Evolutionary conservation across 1,139 yeast genomes (phyloP), one percentile per base, ranked within the genome.

Genomic region (Geotrichum fermentans): DNA sequence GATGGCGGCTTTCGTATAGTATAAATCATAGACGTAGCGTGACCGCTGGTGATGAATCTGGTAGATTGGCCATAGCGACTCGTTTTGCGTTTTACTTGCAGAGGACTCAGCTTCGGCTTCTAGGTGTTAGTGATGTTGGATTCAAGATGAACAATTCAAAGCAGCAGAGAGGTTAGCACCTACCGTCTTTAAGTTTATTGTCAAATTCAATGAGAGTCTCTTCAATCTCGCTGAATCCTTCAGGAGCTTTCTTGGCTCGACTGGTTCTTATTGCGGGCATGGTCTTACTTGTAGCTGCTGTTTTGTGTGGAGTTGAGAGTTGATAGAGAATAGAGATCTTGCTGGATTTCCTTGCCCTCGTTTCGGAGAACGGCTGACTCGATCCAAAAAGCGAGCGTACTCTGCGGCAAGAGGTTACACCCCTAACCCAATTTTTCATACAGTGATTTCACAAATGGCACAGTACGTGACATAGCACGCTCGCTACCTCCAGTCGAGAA

Each of bases 41-140:
- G 92, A 79, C 43, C 84, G 75, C 60, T 86, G 92, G 62, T 87
- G 94, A 57, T 82, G 77, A 21, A 87, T 66, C 59, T 76, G 80
- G 56, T 78, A 73, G 26, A 88, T 79, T 50, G 83, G 83, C 88
- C 95, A 86, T n/a, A 82, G 66, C 3, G 82, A 70, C 55, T 80
- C 81, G 49, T 75, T 73, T 34, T 71, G 69, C 11, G 62, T 56
- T 60, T 54, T 70, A 56, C 62, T 67, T 52, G 58, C 70, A n/a
- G 59, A 53, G 2, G 61, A 53, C 30, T 54, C 54, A 5, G 58
- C 55, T 45, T 61, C 63, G 20, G 63, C 62, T 51, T 4, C 36
- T n/a, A 28, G 40, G 28, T 18, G 51, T 43, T 33, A 50, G 49
- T 39, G 21, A 38, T 21, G 38, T 38, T 20, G 4, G 66, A 14